phyloP scores from a whole-genome alignment of 164 flowering plant species.

The Tinospora cordifolia region DNA sequence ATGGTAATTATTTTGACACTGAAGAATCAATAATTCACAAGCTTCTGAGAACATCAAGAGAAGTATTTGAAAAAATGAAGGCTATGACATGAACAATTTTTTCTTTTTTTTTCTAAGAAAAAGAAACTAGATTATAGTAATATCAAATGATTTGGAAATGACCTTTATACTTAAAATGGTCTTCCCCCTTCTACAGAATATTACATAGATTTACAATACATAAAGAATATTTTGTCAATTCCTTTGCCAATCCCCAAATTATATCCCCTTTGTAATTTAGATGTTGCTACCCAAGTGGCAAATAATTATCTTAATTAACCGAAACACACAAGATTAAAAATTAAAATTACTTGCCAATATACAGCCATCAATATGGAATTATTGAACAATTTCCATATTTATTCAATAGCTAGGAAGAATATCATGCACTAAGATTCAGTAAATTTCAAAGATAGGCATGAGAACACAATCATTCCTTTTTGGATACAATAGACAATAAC shows the following conservation, averaged over 20 bases:
- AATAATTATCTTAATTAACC: too few relatives aligned
- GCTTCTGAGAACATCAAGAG: background rate
- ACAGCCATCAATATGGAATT: background rate
- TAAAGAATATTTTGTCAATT: too few relatives aligned
- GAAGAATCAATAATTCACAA: background rate
- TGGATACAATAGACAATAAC: background rate
- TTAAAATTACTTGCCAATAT: background rate
- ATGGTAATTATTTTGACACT: conserved; percentile 1
- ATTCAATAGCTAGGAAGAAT: background rate
- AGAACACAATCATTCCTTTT: background rate
- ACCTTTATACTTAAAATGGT: too few relatives aligned
- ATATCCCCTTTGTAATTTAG: too few relatives aligned
- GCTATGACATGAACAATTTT: background rate
- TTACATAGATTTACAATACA: too few relatives aligned
- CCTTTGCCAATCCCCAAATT: too few relatives aligned
- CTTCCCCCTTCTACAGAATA: too few relatives aligned
- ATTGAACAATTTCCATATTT: background rate
- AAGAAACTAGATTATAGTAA: too few relatives aligned
- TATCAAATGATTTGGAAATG: too few relatives aligned
- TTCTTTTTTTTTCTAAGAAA: too few relatives aligned
- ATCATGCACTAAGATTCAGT: background rate
- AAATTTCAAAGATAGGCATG: background rate
- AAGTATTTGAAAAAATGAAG: background rate
- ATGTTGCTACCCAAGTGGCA: too few relatives aligned
- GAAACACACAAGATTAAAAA: too few relatives aligned